Base-by-base conservation (phyloP, 1,284 basidiomycete genomes). In the Puccinia polysora region DNA sequence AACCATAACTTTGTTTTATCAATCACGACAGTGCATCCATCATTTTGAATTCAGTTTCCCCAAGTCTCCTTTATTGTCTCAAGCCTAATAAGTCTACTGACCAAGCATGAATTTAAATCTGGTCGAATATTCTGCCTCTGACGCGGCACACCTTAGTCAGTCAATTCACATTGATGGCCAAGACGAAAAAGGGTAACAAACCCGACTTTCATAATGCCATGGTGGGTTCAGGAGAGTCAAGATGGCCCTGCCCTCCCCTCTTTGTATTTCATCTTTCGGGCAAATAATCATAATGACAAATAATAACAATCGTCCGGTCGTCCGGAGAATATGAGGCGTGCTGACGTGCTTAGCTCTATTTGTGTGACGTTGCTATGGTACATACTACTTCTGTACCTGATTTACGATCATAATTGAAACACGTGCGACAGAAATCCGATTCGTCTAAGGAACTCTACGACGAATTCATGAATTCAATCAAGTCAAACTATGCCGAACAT, bases 201-300 rank as follows among this genome's bases (percentile, higher is more conserved):
- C 91, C 88, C 45, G 91, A 94, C 80, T 95, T 94, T 79, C 91
- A 94, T 81, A 84, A 84, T 64, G 90, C 91, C 3, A 93, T 94
- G 91, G 90, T 89, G 74, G 56, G 81, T 78, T 62, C 38, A 52
- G 49, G 14, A 73, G 25, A 12, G 23, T 10, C 8, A 18, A 2
- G 43, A 20, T 50, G 7, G n/a, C n/a, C n/a, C n/a, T n/a, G n/a
- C n/a, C n/a, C n/a, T n/a, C n/a, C n/a, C n/a, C n/a, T n/a, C n/a
- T n/a, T n/a, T n/a, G n/a, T n/a, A n/a, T n/a, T n/a, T n/a, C n/a
- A n/a, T n/a, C n/a, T n/a, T n/a, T n/a, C n/a, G n/a, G n/a, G n/a
- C n/a, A n/a, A n/a, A n/a, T n/a, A n/a, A n/a, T n/a, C n/a, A n/a
- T n/a, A n/a, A n/a, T n/a, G n/a, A n/a, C n/a, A n/a, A n/a, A n/a